Base-by-base conservation (phyloP, 73 alveolate genomes). In the Stentor roeselii region DNA sequence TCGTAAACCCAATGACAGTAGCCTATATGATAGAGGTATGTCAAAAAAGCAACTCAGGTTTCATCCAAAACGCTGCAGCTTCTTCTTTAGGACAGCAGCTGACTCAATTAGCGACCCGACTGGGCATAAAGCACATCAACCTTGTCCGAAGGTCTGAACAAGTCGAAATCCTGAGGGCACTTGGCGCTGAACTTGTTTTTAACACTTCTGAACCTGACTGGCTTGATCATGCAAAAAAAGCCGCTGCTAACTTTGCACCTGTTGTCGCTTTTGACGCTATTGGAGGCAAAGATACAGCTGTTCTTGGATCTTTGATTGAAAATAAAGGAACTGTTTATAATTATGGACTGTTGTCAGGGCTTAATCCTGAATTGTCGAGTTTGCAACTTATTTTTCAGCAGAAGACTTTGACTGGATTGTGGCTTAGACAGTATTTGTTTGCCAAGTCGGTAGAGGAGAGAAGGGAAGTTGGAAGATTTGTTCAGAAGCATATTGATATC, bases 1-100 rank as follows among this genome's bases (percentile, higher is more conserved):
- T 88, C 74, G 91, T 91, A 30, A 93, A 93, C 67, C 98, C 98
- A 39, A 42, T 93, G 35, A 90, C 98, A 4, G 98, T 92, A 0
- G 85, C 91, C 42, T 93, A 92, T 2, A 75, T 93, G 59, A 78
- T 87, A 0, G 95, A 93, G 3, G 75, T 4, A 59, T 61, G 60
- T 3, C 75, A 60, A 37, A 42, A 82, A 11, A 58, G 60, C 11
- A 80, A 91, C 60, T 61, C 77, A 37, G 87, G 95, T 31, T 90
- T 93, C 0, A 83, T 91, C 30, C 83, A 78, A 58, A 90, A 92
- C 61, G 98, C 95, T 27, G 98, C 95, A 3, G 78, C 87, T 27
- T 86, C 94, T 40, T 67, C 88, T 58, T 85, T 93, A 35, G 98
- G 98, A 75, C 74, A 94, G 77, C 85, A 86, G 96, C 34, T 93